Evolutionary conservation across 768 basidiomycete species (phyloP), one percentile per base, ranked within the genome.

Genomic region (Lyophyllum semitale): DNA sequence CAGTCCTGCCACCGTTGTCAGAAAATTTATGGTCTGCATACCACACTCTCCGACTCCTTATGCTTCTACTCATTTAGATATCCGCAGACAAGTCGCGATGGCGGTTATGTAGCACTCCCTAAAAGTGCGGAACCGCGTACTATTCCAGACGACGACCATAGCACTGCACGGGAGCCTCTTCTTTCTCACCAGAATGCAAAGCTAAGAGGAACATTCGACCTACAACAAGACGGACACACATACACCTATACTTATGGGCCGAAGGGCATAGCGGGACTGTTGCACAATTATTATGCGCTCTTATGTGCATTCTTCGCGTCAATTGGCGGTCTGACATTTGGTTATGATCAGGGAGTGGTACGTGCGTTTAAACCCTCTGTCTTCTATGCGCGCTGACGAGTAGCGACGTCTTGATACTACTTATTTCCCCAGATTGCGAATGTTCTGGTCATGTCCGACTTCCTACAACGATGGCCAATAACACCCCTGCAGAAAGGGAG

Each of bases 261-360:
- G 1, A 72, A 69, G n/a, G 89, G 90, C 1, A 60, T 91, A 9
- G 61, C 75, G 2, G 90, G 91, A 9, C 75, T 92, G 15, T 64
- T 78, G 43, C 79, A 79, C 58, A 92, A 91, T 65, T 78, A 75
- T 53, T 89, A 86, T 59, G 81, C 85, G 4, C 68, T 87, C 8
- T 71, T 83, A 1, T 91, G 89, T 57, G 88, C 86, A 4, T 72
- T 87, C 45, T 90, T 91, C 59, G 90, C 87, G 0, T 88, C 85
- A 9, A 81, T 92, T 61, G 90, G 90, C 1, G 89, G 89, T 0
- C 66, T 91, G 53, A 83, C 87, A 13, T 92, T 92, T 68, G 90
- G 90, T 8, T 92, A 92, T 64, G 90, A 91, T 62, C 90, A 92
- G 64, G 90, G 90, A 33, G 91, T 92, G 45, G 80, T 79, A 60